These are phyloP conservation scores for Dipodascopsis tothii DNA, from an alignment of 805 yeast species.

Conservation along the genomic window DNA sequence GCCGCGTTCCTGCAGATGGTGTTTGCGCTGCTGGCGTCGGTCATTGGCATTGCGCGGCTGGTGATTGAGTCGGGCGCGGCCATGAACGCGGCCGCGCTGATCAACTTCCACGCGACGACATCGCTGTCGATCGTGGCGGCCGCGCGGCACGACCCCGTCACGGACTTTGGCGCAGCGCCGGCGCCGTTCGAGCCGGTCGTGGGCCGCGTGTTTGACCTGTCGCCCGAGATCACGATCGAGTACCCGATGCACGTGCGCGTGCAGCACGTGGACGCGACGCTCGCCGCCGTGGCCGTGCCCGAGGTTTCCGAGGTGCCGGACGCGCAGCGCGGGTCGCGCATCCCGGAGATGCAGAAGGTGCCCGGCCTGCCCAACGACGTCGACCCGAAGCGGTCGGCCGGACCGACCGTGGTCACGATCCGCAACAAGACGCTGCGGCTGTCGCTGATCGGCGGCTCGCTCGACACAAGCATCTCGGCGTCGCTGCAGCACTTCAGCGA, in stretches of 20 bases:
- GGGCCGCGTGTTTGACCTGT: not conserved
- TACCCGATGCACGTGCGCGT: not conserved
- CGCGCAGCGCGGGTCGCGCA: too few species aligned
- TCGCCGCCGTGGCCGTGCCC: not conserved
- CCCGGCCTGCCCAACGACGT: too few species aligned
- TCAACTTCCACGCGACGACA: not conserved
- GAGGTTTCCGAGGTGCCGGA: too few species aligned
- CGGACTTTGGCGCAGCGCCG: too few species aligned
- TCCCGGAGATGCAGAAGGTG: not conserved
- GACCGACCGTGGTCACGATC: constrained; percentile 3
- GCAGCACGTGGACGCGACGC: not conserved
- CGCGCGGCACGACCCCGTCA: too few species aligned
- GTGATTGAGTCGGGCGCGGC: constrained; percentile 2
- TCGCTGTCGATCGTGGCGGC: not conserved
- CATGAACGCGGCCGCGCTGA: not conserved
- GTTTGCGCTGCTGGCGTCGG: constrained; percentile 1
- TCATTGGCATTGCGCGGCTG: constrained; percentile 1
- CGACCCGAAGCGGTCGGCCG: too few species aligned
- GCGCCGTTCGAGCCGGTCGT: too few species aligned
- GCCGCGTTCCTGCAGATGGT: constrained; percentile 1
- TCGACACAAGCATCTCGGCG: constrained; percentile 2
- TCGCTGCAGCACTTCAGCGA: constrained; percentile 5
- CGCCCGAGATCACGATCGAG: not conserved
- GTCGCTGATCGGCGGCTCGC: constrained; percentile 3
- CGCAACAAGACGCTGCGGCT: not conserved